These are phyloP conservation scores for Acaromyces ingoldii DNA, from an alignment of 1,284 basidiomycete species.

Conservation along the genomic window DNA sequence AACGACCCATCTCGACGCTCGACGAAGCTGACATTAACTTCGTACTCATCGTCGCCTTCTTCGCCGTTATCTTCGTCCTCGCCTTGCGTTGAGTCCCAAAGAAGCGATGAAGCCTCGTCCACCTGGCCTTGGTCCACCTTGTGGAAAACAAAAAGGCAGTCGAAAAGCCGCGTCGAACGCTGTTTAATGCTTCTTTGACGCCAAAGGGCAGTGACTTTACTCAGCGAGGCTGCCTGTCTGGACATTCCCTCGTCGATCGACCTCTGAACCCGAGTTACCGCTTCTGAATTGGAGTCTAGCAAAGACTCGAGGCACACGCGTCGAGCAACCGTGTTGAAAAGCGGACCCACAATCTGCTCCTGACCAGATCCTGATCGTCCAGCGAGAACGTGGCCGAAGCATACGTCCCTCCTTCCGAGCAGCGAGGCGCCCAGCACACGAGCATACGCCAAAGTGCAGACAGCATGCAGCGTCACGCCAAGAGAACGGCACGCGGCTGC, in stretches of 20 bases:
- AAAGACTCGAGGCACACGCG: conserved; percentile 15
- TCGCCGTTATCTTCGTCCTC: neutral
- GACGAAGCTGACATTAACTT: conserved; percentile 7
- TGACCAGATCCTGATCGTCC: conserved; percentile 14
- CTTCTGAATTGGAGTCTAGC: neutral
- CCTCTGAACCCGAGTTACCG: neutral
- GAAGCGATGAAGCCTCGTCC: neutral
- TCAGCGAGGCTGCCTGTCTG: neutral
- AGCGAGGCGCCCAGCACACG: conserved; percentile 27
- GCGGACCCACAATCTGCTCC: conserved; percentile 33
- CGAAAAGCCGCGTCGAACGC: neutral
- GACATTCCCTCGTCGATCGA: neutral
- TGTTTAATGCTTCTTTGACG: neutral
- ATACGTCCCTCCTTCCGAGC: conserved; percentile 23
- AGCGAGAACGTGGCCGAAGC: conserved; percentile 43
- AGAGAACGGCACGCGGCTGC: too few species aligned
- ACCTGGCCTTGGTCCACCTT: neutral
- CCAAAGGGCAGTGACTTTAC: neutral
- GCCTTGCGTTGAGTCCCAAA: neutral
- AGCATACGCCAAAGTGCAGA: conserved; percentile 24
- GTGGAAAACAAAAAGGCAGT: conserved; percentile 9
- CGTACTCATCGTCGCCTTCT: conserved; percentile 7
- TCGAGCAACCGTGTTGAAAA: conserved; percentile 41
- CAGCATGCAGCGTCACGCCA: conserved; percentile 5
- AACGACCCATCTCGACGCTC: conserved; percentile 1